Conservation (phyloP, 1,284 basidiomycete species). For the Stereum hirsutum region DNA sequence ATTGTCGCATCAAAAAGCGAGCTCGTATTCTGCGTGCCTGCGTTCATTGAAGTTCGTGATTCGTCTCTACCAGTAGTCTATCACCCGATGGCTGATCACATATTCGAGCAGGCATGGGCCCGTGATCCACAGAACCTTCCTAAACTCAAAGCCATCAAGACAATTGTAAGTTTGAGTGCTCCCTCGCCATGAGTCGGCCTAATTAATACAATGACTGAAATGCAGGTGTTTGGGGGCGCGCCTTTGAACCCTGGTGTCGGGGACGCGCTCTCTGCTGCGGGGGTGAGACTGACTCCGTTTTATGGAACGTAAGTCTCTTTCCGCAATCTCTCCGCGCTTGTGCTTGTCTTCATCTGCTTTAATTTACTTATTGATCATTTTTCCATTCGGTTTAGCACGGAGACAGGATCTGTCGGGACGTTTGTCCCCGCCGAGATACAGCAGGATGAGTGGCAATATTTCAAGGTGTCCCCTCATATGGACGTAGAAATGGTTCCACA, state of each 20-base stretch:
- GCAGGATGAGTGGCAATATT: constrained; percentile 2
- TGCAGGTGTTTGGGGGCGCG: constrained; percentile 1
- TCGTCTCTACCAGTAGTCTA: background rate
- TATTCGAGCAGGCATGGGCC: background rate
- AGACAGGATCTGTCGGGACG: constrained; percentile 1
- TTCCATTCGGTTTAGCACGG: background rate
- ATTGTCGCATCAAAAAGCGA: constrained; percentile 10
- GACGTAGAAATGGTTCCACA: constrained; percentile 2
- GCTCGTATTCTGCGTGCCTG: constrained; percentile 17
- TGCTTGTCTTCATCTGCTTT: background rate
- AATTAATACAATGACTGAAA: background rate
- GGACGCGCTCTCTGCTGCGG: background rate
- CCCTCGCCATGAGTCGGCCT: too few relatives aligned
- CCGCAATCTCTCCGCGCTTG: background rate
- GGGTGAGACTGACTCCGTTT: background rate
- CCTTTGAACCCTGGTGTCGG: constrained; percentile 2
- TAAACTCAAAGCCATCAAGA: background rate
- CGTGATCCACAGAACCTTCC: constrained; percentile 1
- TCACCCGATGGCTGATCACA: background rate
- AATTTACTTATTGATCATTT: background rate
- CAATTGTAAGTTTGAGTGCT: background rate
- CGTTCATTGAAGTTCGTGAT: constrained; percentile 17
- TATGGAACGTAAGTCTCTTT: constrained; percentile 2
- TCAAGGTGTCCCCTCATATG: constrained; percentile 2
- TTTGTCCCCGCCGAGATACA: constrained; percentile 1